Conservation (phyloP, 2,329 filamentous ascomycete genomes). For the Exophiala bonariae region DNA sequence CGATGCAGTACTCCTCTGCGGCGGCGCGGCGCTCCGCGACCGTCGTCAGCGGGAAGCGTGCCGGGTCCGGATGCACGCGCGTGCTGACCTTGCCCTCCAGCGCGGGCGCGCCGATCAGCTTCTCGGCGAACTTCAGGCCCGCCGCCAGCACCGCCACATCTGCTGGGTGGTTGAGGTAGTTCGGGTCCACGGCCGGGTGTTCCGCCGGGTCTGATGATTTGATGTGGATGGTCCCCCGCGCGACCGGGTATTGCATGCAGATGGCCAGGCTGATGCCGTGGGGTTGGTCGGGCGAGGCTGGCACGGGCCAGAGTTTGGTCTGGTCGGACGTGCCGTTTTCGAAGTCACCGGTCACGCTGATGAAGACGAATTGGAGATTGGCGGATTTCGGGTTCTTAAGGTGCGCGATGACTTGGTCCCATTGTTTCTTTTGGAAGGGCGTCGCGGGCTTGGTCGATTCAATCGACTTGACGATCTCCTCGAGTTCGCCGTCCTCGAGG, state of each 20-base stretch:
- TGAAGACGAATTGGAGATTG: slow-evolving; percentile 37
- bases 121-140: slow-evolving; percentile 19
- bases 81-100: slow-evolving; percentile 18
- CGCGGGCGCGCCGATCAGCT: slow-evolving; percentile 6
- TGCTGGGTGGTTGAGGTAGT: slow-evolving; percentile 43
- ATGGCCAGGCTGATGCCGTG: slow-evolving; percentile 53
- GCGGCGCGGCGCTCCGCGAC: slow-evolving; percentile 12
- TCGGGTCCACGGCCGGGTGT: slow-evolving; percentile 45
- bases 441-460: slow-evolving; percentile 30
- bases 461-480: slow-evolving; percentile 33
- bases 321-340: slow-evolving; percentile 38
- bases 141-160: slow-evolving; percentile 43
- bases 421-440: slow-evolving; percentile 37
- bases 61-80: slow-evolving; percentile 14
- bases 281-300: slow-evolving; percentile 37
- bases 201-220: slow-evolving; percentile 30
- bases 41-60: slow-evolving; percentile 13
- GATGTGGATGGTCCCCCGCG: slow-evolving; percentile 51
- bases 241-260: slow-evolving; percentile 52
- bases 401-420: slow-evolving; percentile 34
- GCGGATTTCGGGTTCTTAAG: slow-evolving; percentile 37
- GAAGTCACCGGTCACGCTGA: slow-evolving; percentile 33
- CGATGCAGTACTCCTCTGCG: slow-evolving; percentile 13
- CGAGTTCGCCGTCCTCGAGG: slow-evolving; percentile 34
- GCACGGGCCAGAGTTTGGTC: slow-evolving; percentile 42